phyloP scores from a whole-genome alignment of 352 stramenopile genomes.

The Phytophthora tentaculata region DNA sequence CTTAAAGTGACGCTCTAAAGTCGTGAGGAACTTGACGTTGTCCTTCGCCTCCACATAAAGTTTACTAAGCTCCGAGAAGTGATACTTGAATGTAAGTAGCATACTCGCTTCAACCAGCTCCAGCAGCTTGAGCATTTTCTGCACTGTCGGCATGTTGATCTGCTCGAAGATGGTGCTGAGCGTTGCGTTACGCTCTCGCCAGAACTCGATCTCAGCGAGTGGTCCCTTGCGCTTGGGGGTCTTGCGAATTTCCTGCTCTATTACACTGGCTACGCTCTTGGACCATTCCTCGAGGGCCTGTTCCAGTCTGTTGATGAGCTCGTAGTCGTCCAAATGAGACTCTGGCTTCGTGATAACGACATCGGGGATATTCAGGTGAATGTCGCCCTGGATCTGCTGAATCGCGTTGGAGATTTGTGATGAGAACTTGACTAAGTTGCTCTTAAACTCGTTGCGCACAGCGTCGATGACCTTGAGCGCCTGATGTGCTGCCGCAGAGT shows the following conservation, averaged over 20 bases:
- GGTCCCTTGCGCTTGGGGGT: slow-evolving; percentile 89
- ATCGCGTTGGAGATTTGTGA: slow-evolving; percentile 93
- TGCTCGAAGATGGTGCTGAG: slow-evolving; percentile 96
- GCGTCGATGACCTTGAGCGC: slow-evolving; percentile 85
- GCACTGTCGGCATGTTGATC: slow-evolving; percentile 95
- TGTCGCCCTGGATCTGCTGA: slow-evolving; percentile 94
- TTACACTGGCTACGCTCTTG: slow-evolving; percentile 88
- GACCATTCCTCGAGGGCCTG: slow-evolving; percentile 93
- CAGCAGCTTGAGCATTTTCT: slow-evolving; percentile 95
- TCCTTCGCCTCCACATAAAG: slow-evolving; percentile 96
- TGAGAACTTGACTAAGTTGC: slow-evolving; percentile 93
- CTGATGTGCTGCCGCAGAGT: slow-evolving; percentile 34
- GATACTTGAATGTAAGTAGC: slow-evolving; percentile 93
- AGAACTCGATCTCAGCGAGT: slow-evolving; percentile 97
- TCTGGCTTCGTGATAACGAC: slow-evolving; percentile 91
- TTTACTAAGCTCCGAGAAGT: slow-evolving; percentile 95
- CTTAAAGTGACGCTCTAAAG: slow-evolving; percentile 96
- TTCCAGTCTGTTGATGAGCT: slow-evolving; percentile 91
- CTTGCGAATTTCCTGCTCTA: slow-evolving; percentile 92
- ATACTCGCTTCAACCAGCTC: slow-evolving; percentile 91
- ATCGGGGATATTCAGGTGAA: slow-evolving; percentile 93
- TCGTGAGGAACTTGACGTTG: slow-evolving; percentile 97
- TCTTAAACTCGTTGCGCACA: slow-evolving; percentile 89
- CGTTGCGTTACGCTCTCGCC: slow-evolving; percentile 93
- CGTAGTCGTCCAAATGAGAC: slow-evolving; percentile 84